Evolutionary conservation across 179 eudicot genomes (phyloP).

Genomic region (Corrigiola litoralis): DNA sequence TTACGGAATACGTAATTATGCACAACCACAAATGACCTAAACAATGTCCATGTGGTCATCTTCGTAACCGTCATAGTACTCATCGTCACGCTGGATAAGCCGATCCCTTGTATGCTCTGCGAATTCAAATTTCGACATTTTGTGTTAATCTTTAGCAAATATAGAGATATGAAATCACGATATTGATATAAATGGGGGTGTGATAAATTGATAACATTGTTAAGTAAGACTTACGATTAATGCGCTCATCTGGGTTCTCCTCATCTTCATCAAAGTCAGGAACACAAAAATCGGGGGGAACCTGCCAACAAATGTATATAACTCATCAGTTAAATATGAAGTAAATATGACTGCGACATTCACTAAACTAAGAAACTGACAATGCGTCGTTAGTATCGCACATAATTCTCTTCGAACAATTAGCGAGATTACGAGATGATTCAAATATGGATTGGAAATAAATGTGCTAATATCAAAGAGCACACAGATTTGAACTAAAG

Average conservation of each 20-base stretch:
- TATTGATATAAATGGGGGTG: background rate
- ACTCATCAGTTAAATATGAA: background rate
- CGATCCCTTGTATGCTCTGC: slow-evolving; percentile 79
- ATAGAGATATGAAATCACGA: too few species aligned
- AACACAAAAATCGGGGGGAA: slow-evolving; percentile 95
- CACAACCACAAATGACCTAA: too few species aligned
- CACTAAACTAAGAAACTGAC: background rate
- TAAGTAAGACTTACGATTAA: slow-evolving; percentile 55
- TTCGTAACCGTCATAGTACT: slow-evolving; percentile 87
- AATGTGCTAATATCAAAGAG: too few species aligned
- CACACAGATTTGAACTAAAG: too few species aligned
- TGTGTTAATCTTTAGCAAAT: background rate
- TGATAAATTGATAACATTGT: background rate
- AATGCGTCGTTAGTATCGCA: background rate
- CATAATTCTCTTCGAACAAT: background rate
- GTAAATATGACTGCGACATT: background rate
- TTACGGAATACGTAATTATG: too few species aligned
- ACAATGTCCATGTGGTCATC: slow-evolving; percentile 63
- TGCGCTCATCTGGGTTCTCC: slow-evolving; percentile 83
- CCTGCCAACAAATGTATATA: slow-evolving; percentile 55
- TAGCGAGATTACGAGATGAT: background rate
- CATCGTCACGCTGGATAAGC: slow-evolving; percentile 80
- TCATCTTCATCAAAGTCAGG: slow-evolving; percentile 95
- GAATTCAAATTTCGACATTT: too few species aligned
- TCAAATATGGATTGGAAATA: background rate